A percentile compares a stretch with the other conserved stretches of the same genome.
Conservation (phyloP, 441 rosid species). For the Hura crepitans region DNA sequence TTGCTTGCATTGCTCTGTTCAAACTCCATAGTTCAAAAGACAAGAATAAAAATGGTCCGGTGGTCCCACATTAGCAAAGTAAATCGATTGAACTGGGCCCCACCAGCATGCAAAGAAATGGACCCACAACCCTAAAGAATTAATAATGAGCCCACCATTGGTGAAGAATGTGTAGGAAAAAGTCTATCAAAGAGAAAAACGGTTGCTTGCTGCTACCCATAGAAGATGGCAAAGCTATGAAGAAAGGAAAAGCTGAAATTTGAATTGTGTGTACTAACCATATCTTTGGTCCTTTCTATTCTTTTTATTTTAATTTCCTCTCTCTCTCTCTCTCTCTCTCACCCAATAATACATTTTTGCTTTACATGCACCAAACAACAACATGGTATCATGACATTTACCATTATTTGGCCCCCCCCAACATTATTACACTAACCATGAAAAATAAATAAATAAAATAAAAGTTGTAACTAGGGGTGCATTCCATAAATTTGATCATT, state of each 20-base stretch:
- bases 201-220: conserved; percentile 34
- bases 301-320: too few species aligned
- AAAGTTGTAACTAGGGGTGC: conserved; percentile 8
- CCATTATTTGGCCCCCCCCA: conserved; percentile 60
- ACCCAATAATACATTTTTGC: conserved; percentile 10
- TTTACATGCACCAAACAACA: conserved; percentile 36
- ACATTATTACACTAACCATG: conserved; percentile 27
- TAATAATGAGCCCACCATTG: conserved; percentile 33
- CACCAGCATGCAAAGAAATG: conserved; percentile 18
- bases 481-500: too few species aligned
- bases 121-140: conserved; percentile 30
- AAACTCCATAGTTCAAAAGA: not conserved
- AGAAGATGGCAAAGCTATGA: conserved; percentile 19
- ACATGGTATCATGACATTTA: conserved; percentile 38
- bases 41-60: not conserved
- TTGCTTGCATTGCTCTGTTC: conserved; percentile 3
- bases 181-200: conserved; percentile 34
- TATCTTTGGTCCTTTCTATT: conserved; percentile 16
- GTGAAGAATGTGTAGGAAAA: conserved; percentile 33
- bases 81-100: conserved; percentile 24
- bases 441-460: conserved; percentile 7
- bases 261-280: conserved; percentile 45
- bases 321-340: too few species aligned
- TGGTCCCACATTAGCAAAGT: conserved; percentile 15
- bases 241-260: conserved; percentile 41